These are phyloP conservation scores for Strobilomyces dryophilus DNA, from an alignment of 768 basidiomycete species.

Conservation along the genomic window DNA sequence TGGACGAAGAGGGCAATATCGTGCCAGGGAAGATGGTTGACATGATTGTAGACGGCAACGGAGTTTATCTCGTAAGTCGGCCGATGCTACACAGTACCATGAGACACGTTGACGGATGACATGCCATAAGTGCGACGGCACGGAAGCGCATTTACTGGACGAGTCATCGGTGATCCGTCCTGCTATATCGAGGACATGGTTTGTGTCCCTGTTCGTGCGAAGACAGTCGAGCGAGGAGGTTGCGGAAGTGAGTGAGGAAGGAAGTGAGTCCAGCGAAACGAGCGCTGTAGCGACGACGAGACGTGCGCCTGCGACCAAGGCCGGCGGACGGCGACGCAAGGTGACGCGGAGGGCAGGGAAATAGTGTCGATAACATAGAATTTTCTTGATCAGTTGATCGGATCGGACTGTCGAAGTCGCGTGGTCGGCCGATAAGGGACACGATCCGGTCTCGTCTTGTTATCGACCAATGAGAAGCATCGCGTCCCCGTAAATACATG, in stretches of 20 bases:
- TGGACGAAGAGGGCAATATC: slow-evolving; percentile 54
- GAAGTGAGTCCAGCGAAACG: slow-evolving; percentile 43
- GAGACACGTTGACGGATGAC: slow-evolving; percentile 8
- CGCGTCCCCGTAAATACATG: slow-evolving; percentile 17
- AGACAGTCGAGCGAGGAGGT: slow-evolving; percentile 23
- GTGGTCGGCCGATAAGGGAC: slow-evolving; percentile 7
- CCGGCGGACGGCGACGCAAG: slow-evolving; percentile 65
- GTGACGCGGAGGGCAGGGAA: slow-evolving; percentile 36
- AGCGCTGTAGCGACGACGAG: slow-evolving; percentile 35
- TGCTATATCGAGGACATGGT: slow-evolving; percentile 67
- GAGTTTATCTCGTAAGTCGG: slow-evolving; percentile 70
- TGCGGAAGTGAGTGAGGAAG: slow-evolving; percentile 37
- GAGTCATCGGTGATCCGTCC: slow-evolving; percentile 54
- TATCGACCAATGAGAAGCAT: slow-evolving; percentile 30
- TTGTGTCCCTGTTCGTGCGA: slow-evolving; percentile 39
- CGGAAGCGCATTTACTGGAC: slow-evolving; percentile 57
- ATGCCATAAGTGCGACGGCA: slow-evolving; percentile 45
- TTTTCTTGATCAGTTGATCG: not conserved
- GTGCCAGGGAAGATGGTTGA: slow-evolving; percentile 57
- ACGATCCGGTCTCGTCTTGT: slow-evolving; percentile 1
- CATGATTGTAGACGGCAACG: slow-evolving; percentile 73
- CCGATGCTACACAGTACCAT: slow-evolving; percentile 5
- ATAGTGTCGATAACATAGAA: slow-evolving; percentile 7
- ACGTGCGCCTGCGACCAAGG: slow-evolving; percentile 43
- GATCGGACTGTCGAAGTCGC: not conserved